These are phyloP conservation scores for Kodamaea derodonti DNA, from an alignment of 1,139 yeast genomes.

Conservation along the genomic window DNA sequence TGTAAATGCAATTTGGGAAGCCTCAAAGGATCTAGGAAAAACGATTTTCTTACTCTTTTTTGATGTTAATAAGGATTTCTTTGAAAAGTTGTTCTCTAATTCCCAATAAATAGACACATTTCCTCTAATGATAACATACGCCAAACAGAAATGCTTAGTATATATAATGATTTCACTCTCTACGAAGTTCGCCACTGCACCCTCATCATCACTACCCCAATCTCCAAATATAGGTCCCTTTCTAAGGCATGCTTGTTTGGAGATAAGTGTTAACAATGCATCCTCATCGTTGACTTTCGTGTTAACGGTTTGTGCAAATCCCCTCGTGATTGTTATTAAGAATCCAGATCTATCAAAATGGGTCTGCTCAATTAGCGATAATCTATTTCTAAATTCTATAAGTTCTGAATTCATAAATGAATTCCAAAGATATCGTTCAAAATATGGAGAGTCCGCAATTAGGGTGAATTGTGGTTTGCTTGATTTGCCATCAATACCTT, in stretches of 20 bases:
- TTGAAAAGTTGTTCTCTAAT: slow-evolving; percentile 46
- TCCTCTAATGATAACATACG: slow-evolving; percentile 61
- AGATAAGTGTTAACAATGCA: slow-evolving; percentile 56
- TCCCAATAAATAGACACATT: slow-evolving; percentile 69
- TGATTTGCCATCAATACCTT: slow-evolving; percentile 2
- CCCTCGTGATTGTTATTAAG: slow-evolving; percentile 57
- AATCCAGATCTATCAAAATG: slow-evolving; percentile 57
- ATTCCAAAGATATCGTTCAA: slow-evolving; percentile 65
- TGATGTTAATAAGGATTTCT: slow-evolving; percentile 35
- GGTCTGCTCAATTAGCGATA: slow-evolving; percentile 46
- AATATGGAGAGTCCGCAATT: slow-evolving; percentile 45
- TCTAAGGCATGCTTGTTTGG: slow-evolving; percentile 62
- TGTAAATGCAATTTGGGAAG: slow-evolving; percentile 61
- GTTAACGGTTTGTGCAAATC: slow-evolving; percentile 62
- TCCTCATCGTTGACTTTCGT: slow-evolving; percentile 34
- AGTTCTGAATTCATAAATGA: slow-evolving; percentile 54
- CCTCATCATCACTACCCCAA: slow-evolving; percentile 70
- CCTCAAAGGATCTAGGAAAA: slow-evolving; percentile 57
- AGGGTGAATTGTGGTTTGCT: slow-evolving; percentile 27
- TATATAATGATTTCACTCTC: slow-evolving; percentile 65
- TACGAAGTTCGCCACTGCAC: slow-evolving; percentile 60
- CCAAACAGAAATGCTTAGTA: slow-evolving; percentile 48
- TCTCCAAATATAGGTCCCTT: slow-evolving; percentile 62
- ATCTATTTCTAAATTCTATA: slow-evolving; percentile 54
- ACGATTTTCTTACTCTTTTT: slow-evolving; percentile 41